Percentiles rank a stretch among this genome's conserved stretches.
Conservation (phyloP, 1,139 yeast species). For the Yamadazyma aaseri region DNA sequence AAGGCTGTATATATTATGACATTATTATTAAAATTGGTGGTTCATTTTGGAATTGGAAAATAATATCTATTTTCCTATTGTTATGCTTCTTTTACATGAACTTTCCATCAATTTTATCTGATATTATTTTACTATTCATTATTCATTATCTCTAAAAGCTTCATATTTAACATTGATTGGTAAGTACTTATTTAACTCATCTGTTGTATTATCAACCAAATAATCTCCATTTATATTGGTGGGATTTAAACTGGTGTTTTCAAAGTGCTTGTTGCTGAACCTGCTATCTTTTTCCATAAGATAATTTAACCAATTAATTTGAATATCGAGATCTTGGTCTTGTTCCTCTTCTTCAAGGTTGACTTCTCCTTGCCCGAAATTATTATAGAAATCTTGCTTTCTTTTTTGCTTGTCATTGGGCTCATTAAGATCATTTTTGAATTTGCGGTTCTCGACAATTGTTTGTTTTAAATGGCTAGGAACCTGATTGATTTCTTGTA, state of each 20-base stretch:
- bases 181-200: constrained; percentile 11
- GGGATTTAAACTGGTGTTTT: constrained; percentile 27
- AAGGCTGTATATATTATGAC: too few relatives aligned
- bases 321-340: constrained; percentile 34
- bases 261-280: constrained; percentile 42
- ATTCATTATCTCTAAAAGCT: too few relatives aligned
- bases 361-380: constrained; percentile 25
- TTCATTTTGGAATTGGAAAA: too few relatives aligned
- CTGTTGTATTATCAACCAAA: constrained; percentile 10
- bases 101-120: too few relatives aligned
- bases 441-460: constrained; percentile 40
- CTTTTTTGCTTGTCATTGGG: constrained; percentile 24
- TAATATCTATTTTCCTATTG: too few relatives aligned
- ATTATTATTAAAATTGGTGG: too few relatives aligned
- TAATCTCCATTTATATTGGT: constrained; percentile 12
- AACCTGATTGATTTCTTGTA: constrained; percentile 30
- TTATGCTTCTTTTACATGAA: too few relatives aligned
- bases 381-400: constrained; percentile 42
- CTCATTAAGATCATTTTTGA: constrained; percentile 27
- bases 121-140: neutral
- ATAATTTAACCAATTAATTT: constrained; percentile 41
- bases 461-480: constrained; percentile 32
- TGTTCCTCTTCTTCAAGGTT: constrained; percentile 25
- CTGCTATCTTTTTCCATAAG: constrained; percentile 45
- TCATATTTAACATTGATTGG: constrained; percentile 12